Conservation (phyloP, 768 basidiomycete genomes). For the Galerina marginata region DNA sequence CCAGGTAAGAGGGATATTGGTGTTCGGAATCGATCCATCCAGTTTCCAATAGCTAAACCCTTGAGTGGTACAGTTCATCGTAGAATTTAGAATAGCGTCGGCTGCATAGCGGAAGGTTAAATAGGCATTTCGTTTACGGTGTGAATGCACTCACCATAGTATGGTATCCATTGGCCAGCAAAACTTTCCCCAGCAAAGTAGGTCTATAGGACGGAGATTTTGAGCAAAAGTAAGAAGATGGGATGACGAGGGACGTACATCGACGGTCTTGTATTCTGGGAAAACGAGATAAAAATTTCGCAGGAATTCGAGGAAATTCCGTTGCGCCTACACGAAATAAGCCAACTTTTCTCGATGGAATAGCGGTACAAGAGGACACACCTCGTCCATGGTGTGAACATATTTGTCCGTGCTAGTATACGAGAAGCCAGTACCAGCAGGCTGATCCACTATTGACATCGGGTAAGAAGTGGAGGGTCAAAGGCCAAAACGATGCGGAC, state of each 20-base stretch:
- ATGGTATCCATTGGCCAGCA: slow-evolving; percentile 98
- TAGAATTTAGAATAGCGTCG: slow-evolving; percentile 71
- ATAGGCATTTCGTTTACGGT: neutral
- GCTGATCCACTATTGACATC: slow-evolving; percentile 85
- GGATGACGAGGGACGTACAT: slow-evolving; percentile 58
- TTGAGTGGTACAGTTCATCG: slow-evolving; percentile 65
- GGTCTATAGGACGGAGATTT: slow-evolving; percentile 57
- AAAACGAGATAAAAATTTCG: slow-evolving; percentile 89
- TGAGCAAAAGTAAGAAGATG: neutral
- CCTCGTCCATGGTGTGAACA: slow-evolving; percentile 79
- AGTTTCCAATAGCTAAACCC: slow-evolving; percentile 93
- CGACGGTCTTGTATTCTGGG: slow-evolving; percentile 82
- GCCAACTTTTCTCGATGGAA: neutral
- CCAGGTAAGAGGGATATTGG: slow-evolving; percentile 91
- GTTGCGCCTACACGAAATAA: slow-evolving; percentile 58
- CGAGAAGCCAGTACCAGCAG: slow-evolving; percentile 94
- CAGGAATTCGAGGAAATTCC: slow-evolving; percentile 84
- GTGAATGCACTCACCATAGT: slow-evolving; percentile 65
- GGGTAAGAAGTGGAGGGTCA: slow-evolving; percentile 10
- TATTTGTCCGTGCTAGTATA: slow-evolving; percentile 87
- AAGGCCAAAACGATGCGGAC: slow-evolving; percentile 32
- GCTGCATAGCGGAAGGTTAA: slow-evolving; percentile 48
- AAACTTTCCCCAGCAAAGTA: slow-evolving; percentile 96
- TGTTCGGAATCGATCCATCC: slow-evolving; percentile 93
- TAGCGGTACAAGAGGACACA: slow-evolving; percentile 14